Evolutionary conservation across 169 alveolate genomes (phyloP), one percentile per base, ranked within the genome.

Genomic region (Cryptosporidium viatorum): DNA sequence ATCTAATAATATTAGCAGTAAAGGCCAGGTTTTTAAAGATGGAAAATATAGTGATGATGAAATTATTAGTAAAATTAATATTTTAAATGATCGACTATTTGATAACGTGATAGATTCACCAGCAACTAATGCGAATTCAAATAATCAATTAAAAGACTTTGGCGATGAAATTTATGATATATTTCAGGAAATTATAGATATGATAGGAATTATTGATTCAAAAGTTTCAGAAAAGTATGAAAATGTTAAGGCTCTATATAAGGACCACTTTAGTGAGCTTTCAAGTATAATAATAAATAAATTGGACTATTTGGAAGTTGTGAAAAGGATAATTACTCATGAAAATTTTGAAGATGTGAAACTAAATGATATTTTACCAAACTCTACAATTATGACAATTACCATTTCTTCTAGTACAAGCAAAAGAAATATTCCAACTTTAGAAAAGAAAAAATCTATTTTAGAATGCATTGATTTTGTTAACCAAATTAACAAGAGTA

Each of bases 371-470:
- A 71, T 95, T 14, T 84, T 95, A 43, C 97, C 97, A 21, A 94
- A 95, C 43, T 92, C 97, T 9, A 95, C 93, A 84, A 94, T 94
- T 33, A 95, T 95, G 97, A 97, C 97, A 6, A 92, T 95, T 45
- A 94, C 97, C 1, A 97, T 95, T 67, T 96, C 97, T 3, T 93
- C 95, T 21, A 94, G 96, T n/a, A 92, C 94, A 93, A 85, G 94
- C 9, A 85, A 93, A 16, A 96, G 96, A 55, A 31, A 33, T 52
- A 41, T 29, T 16, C 91, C 95, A 21, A 43, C 69, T 23, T 80
- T 93, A 26, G 92, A 93, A 2, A 50, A 91, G 0, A 92, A 92
- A 12, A 74, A 85, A 21, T 70, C 86, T 1, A 89, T 92, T 29
- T 68, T 91, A 92, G 93, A 86, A 35, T 29, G 85, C 50, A 50